Base-by-base conservation (phyloP, 2,329 filamentous ascomycete species). In the Arthroderma uncinatum region DNA sequence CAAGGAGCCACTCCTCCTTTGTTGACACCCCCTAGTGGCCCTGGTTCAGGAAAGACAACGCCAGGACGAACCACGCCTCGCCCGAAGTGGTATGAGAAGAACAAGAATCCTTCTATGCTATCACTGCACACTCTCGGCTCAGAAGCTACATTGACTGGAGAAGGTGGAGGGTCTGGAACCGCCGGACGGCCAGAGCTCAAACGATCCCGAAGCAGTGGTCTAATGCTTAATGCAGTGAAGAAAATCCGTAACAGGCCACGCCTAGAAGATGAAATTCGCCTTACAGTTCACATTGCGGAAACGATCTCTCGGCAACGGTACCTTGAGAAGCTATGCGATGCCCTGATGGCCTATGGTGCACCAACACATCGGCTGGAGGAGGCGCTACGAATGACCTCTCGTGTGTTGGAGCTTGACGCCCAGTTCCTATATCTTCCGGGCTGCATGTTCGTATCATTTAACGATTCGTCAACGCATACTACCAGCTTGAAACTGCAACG, bases 391-490 rank as follows among this genome's bases (percentile, higher is more conserved):
- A 94, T 92, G 87, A 90, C 87, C 7, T 85, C 91, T 1, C 81
- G 87, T n/a, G 87, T 93, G 1, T 79, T 96, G 37, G 87, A 91
- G 70, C 91, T 95, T 14, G 87, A 95, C 62, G 86, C 86, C 4
- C 89, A 95, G 65, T 95, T 93, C 64, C 74, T 95, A 21, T 96
- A 95, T 68, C 82, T 95, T 30, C 90, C 91, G 0, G 88, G 88
- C 0, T 94, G 88, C 66, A 96, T 96, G 91, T 87, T 96, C 57
- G 86, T 95, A 67, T 92, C 89, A 3, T 95, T 96, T 66, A 90
- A 83, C 55, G 75, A 77, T 54, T 59, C 68, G 8, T 64, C 70
- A 4, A 76, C 75, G 0, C 71, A 76, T 36, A 77, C 74, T 6
- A 74, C 74, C 0, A 72, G 77, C 58, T 71, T 77, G 30, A 74